Percentiles rank a stretch among this genome's conserved stretches.
These are phyloP conservation scores for Mrakia gelida DNA, from an alignment of 768 basidiomycete genomes.

Conservation along the genomic window DNA sequence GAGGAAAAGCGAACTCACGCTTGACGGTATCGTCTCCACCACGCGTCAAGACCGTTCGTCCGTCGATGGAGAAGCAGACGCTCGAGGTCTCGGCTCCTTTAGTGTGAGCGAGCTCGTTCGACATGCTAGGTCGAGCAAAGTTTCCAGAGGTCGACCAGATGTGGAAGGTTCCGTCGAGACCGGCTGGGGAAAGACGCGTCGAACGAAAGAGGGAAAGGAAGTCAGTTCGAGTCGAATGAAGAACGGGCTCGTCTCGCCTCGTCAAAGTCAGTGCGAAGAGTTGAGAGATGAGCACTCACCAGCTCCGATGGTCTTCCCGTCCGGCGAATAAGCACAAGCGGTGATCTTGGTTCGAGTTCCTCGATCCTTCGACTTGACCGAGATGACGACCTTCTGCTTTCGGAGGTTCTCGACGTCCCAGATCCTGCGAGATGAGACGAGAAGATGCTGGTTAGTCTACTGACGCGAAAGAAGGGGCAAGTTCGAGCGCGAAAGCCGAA, in stretches of 20 bases:
- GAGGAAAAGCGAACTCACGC: conserved; percentile 54
- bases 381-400: conserved; percentile 92
- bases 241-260: not conserved
- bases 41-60: conserved; percentile 74
- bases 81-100: conserved; percentile 85
- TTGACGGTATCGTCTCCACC: conserved; percentile 96
- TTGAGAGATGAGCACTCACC: conserved; percentile 52
- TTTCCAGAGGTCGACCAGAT: conserved; percentile 90
- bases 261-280: not conserved
- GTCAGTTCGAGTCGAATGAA: not conserved
- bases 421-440: conserved; percentile 55
- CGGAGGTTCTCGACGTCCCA: conserved; percentile 91
- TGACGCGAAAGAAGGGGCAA: not conserved
- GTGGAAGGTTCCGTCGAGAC: conserved; percentile 85
- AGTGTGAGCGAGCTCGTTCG: conserved; percentile 77
- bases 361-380: conserved; percentile 91
- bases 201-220: too few relatives aligned
- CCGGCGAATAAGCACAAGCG: conserved; percentile 76
- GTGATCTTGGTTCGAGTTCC: conserved; percentile 90
- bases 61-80: conserved; percentile 82
- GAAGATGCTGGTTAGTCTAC: not conserved
- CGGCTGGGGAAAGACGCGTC: conserved; percentile 48
- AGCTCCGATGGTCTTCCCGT: conserved; percentile 84
- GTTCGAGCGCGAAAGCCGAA: too few relatives aligned
- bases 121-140: conserved; percentile 83